Conservation (phyloP, 345 rosid genomes). For the Erysimum cheiranthoides region DNA sequence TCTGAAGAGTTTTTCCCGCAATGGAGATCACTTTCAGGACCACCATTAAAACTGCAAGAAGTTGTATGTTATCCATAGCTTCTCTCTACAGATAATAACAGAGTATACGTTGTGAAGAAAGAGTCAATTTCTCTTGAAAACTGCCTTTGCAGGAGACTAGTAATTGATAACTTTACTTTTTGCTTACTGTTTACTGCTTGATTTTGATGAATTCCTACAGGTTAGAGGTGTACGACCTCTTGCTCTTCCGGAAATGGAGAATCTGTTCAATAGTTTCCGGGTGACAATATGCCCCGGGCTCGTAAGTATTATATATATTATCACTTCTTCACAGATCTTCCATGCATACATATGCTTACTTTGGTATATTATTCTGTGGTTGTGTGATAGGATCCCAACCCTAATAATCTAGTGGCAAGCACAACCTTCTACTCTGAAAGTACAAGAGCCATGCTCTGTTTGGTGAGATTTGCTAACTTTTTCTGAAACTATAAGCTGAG, state of each 20-base stretch:
- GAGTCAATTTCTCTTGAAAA: background rate
- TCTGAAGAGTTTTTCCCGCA: slow-evolving; percentile 93
- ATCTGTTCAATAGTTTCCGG: slow-evolving; percentile 71
- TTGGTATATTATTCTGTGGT: slow-evolving; percentile 43
- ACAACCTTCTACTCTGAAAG: slow-evolving; percentile 83
- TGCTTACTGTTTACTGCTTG: too few species aligned
- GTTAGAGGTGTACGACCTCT: slow-evolving; percentile 88
- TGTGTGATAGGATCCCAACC: slow-evolving; percentile 76
- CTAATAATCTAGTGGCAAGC: slow-evolving; percentile 94
- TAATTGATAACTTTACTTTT: too few species aligned
- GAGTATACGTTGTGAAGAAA: background rate
- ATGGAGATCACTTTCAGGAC: slow-evolving; percentile 97
- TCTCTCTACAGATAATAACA: slow-evolving; percentile 13
- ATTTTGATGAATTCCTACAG: slow-evolving; percentile 57
- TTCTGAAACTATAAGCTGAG: too few species aligned
- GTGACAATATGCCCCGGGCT: slow-evolving; percentile 85
- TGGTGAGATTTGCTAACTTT: slow-evolving; percentile 52
- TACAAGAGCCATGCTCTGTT: slow-evolving; percentile 47
- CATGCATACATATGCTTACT: background rate
- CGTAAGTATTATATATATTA: slow-evolving; percentile 59
- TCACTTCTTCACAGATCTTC: background rate
- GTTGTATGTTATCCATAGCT: slow-evolving; percentile 66
- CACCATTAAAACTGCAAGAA: slow-evolving; percentile 99
- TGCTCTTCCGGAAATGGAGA: slow-evolving; percentile 83
- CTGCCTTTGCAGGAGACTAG: background rate